These are phyloP conservation scores for Pyrenophora graminea DNA, from an alignment of 2,329 filamentous ascomycete species.

Conservation along the genomic window DNA sequence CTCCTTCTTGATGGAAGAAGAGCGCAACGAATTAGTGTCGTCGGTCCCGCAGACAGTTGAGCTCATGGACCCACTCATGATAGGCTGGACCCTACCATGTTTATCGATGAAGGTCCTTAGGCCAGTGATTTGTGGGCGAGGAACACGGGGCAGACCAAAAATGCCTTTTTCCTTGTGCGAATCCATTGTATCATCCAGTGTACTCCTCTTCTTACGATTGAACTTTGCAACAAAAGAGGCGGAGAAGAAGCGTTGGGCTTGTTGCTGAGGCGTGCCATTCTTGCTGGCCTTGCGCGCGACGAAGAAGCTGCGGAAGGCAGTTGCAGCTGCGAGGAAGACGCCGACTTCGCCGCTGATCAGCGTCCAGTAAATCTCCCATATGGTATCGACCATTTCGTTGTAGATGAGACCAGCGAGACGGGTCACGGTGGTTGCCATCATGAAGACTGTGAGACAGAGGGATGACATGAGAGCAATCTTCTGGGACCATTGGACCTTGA, in stretches of 20 bases:
- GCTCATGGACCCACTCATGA: background rate
- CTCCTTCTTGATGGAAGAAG: too few relatives aligned
- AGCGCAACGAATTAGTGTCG: background rate
- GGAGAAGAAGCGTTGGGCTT: background rate
- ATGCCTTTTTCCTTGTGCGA: background rate
- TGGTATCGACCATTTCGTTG: conserved; percentile 5
- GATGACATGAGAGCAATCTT: conserved; percentile 7
- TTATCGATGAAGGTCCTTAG: conserved; percentile 3
- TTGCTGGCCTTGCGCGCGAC: conserved; percentile 1
- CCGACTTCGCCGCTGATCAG: conserved; percentile 1
- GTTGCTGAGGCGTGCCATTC: background rate
- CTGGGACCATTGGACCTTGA: conserved; percentile 3
- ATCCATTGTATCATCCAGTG: background rate
- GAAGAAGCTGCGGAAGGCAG: conserved; percentile 9
- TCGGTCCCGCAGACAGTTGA: background rate
- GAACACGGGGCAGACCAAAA: background rate
- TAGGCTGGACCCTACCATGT: background rate
- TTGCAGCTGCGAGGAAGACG: conserved; percentile 7
- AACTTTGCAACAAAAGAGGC: background rate
- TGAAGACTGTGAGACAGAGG: conserved; percentile 6
- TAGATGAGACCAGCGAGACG: background rate
- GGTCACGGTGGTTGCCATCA: conserved; percentile 5
- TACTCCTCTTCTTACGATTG: background rate
- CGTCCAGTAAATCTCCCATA: conserved; percentile 10
- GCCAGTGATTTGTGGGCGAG: conserved; percentile 1